Base-by-base conservation (phyloP, 768 basidiomycete species). In the Collybiopsis luxurians region DNA sequence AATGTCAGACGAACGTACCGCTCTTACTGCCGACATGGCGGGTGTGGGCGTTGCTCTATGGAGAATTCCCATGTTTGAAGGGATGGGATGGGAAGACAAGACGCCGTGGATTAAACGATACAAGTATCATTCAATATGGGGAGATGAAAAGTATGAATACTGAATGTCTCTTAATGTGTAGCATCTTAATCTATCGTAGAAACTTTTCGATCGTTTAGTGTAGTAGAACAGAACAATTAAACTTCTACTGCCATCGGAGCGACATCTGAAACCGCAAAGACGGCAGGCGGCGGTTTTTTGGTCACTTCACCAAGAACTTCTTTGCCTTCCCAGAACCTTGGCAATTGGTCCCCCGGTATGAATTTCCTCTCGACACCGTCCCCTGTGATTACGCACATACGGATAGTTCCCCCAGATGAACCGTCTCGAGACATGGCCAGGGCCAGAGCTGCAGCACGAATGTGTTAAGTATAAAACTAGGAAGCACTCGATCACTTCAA, bases 391-490 rank as follows among this genome's bases (percentile, higher is more conserved):
- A 99, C 90, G 64, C 91, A 92, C 92, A 98, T 92, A 44, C 97
- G 90, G 63, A 99, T 94, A 46, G 92, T 90, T 67, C 97, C 97
- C 57, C 97, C 97, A 54, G 97, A 98, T 0, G 94, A 97, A 4
- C 97, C 96, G 70, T 99, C 97, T 71, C 97, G 85, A 45, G 92
- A 85, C 97, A 98, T 99, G 0, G 97, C 97, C 49, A 99, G 81
- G 3, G 95, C 75, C 52, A 99, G 84, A 5, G 97, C 96, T 97
- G 64, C 3, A 55, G 42, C 21, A 28, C 26, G 44, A 56, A 36
- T 12, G 19, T 57, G 57, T 24, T 42, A 59, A 40, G 19, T 27
- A 50, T 12, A 38, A 50, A 21, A 56, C 55, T 27, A 38, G 46
- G 15, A 34, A 36, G 24, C 11, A 15, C 19, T 30, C 51, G 24